phyloP scores from a whole-genome alignment of 148 eudicot genomes.

The Vaccinium macrocarpon region DNA sequence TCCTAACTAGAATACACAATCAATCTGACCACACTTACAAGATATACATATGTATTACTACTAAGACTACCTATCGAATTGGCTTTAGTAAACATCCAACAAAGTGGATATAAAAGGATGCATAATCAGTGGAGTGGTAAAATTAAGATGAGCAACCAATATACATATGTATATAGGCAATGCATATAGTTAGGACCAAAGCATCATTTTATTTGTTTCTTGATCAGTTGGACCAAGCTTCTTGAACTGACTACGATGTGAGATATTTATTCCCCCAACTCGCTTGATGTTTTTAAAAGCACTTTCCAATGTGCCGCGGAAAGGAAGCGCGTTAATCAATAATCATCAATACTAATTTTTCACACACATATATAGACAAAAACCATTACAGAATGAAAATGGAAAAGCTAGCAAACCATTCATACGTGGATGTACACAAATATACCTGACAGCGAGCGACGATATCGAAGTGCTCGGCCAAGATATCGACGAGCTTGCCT shows the following conservation, averaged over 20 bases:
- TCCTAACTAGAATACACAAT: too few relatives aligned
- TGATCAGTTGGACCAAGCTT: not conserved
- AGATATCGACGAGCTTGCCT: conserved; percentile 85
- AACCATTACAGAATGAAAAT: not conserved
- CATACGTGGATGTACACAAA: not conserved
- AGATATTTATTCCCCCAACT: not conserved
- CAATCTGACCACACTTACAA: too few relatives aligned
- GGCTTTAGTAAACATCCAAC: too few relatives aligned
- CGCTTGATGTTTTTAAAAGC: too few relatives aligned
- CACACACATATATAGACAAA: too few relatives aligned
- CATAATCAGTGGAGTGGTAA: not conserved
- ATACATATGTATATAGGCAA: not conserved
- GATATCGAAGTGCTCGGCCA: conserved; percentile 74
- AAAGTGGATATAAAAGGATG: not conserved
- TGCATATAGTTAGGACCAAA: not conserved
- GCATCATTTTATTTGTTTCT: not conserved
- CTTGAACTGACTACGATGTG: not conserved
- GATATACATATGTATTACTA: too few relatives aligned
- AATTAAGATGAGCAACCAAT: not conserved
- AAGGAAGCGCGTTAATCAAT: too few relatives aligned
- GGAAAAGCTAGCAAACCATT: not conserved
- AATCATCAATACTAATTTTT: too few relatives aligned
- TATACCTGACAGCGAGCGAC: conserved; percentile 96
- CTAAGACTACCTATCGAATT: not conserved
- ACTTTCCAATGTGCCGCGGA: too few relatives aligned